Evolutionary conservation across 176 grass and related monocot species (phyloP), one percentile per base, ranked within the genome.

Genomic region (Echinochloa phyllopogon): DNA sequence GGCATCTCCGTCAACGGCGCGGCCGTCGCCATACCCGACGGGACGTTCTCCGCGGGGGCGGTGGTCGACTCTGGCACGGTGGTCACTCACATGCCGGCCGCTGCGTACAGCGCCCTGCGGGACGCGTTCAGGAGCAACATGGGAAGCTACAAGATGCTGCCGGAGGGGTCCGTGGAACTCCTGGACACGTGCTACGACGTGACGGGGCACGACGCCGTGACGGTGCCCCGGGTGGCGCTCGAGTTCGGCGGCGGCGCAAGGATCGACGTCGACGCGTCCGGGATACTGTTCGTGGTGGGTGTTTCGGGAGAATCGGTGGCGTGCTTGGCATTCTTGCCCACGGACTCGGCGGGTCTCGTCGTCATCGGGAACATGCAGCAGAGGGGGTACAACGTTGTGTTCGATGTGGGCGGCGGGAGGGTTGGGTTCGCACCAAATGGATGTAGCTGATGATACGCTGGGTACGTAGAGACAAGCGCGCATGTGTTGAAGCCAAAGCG

Each of bases 141-240:
- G 87, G 55, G 36, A 10, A 11, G 43, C 0, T 93, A 90, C 75
- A 40, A 27, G 52, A 38, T 44, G 75, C 62, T 64, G 27, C 69
- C 81, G 10, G 40, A 44, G 67, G 67, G 67, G 21, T 23, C 2
- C 3, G 0, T 25, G 51, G 3, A 15, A 0, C 3, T 8, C 6
- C 27, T 90, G 0, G 87, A 93, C 70, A 93, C 91, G 11, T 93
- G 87, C 55, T 90, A 92, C 45, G 25, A 89, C 50, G 79, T 92
- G 38, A 87, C 78, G 5, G 86, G 90, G 18, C 21, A n/a, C 16
- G 15, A 76, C 25, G 44, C 39, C 13, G 24, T 89, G 23, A 53
- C n/a, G 15, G 60, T 84, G 5, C 87, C 90, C 2, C 11, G 1
- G 7, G 74, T 92, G 4, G 44, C 57, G 5, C 25, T 92, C 5